Evolutionary conservation across 2,329 filamentous ascomycete species (phyloP).

Genomic region (Alternaria brassicicola): DNA sequence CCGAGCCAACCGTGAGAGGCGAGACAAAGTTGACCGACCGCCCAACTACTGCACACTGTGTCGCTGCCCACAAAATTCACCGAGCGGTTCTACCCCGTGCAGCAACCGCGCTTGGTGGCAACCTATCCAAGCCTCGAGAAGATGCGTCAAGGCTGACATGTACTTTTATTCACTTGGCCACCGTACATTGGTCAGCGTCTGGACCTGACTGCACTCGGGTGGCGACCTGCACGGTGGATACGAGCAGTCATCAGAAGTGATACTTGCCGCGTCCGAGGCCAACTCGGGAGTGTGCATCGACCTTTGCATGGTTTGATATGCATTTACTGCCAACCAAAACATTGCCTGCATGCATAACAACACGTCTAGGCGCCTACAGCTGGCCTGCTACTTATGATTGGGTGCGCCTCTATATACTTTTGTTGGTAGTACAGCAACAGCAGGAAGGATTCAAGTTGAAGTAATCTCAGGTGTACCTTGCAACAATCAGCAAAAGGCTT

Average conservation of each 20-base stretch:
- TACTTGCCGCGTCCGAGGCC: slow-evolving; percentile 24
- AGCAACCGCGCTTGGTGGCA: slow-evolving; percentile 34
- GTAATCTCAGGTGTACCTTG: not conserved
- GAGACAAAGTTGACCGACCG: slow-evolving; percentile 31
- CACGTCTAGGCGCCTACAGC: slow-evolving; percentile 17
- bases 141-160: slow-evolving; percentile 28
- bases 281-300: slow-evolving; percentile 9
- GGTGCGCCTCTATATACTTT: not conserved
- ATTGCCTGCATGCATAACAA: slow-evolving; percentile 25
- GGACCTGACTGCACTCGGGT: slow-evolving; percentile 11
- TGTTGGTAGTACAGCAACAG: slow-evolving; percentile 14
- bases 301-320: slow-evolving; percentile 21
- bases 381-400: slow-evolving; percentile 6
- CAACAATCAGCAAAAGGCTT: slow-evolving; percentile 71
- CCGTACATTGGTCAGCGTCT: slow-evolving; percentile 22
- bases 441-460: not conserved
- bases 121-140: slow-evolving; percentile 39
- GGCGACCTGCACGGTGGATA: slow-evolving; percentile 13
- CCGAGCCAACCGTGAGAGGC: slow-evolving; percentile 24
- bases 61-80: slow-evolving; percentile 38
- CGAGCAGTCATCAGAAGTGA: slow-evolving; percentile 28
- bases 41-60: slow-evolving; percentile 7
- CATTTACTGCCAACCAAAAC: slow-evolving; percentile 24
- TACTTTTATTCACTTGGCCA: slow-evolving; percentile 29
- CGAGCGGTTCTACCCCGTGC: slow-evolving; percentile 27